These are phyloP conservation scores for Filobasidium wieringae DNA, from an alignment of 768 basidiomycete genomes.

Conservation along the genomic window DNA sequence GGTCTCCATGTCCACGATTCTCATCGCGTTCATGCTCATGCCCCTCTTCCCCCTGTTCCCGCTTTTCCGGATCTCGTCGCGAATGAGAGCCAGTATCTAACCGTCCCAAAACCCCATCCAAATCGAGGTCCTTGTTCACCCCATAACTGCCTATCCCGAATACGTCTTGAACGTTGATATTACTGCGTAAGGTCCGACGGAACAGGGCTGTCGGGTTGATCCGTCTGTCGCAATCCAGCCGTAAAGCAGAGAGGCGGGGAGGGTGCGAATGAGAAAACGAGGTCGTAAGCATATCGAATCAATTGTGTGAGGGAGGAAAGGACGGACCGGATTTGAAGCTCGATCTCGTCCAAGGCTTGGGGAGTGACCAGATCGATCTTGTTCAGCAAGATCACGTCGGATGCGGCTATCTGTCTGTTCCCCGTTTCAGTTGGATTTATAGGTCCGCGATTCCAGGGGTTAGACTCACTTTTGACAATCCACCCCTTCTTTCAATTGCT, in stretches of 20 bases:
- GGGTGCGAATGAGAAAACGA: no score
- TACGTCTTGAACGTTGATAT: slow-evolving; percentile 62
- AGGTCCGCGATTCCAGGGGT: not conserved
- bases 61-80: not conserved
- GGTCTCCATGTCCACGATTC: slow-evolving; percentile 19
- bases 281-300: not conserved
- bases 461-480: slow-evolving; percentile 62
- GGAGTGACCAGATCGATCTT: slow-evolving; percentile 65
- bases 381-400: slow-evolving; percentile 85
- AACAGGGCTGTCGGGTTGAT: slow-evolving; percentile 73
- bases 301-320: not conserved
- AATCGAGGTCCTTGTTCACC: slow-evolving; percentile 24
- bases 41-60: slow-evolving; percentile 35
- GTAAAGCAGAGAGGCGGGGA: no score
- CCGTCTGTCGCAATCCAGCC: no score
- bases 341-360: slow-evolving; percentile 44
- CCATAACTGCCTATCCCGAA: slow-evolving; percentile 72
- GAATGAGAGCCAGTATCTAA: not conserved
- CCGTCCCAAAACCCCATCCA: not conserved
- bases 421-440: not conserved
- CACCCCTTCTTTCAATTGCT: slow-evolving; percentile 82
- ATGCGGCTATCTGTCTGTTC: slow-evolving; percentile 63
- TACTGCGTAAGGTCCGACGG: slow-evolving; percentile 56
- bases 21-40: slow-evolving; percentile 39
- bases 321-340: slow-evolving; percentile 47